Percentiles rank a stretch among this genome's conserved stretches.
Evolutionary conservation across 805 yeast species (phyloP).

Genomic region (Zygotorulaspora florentina): DNA sequence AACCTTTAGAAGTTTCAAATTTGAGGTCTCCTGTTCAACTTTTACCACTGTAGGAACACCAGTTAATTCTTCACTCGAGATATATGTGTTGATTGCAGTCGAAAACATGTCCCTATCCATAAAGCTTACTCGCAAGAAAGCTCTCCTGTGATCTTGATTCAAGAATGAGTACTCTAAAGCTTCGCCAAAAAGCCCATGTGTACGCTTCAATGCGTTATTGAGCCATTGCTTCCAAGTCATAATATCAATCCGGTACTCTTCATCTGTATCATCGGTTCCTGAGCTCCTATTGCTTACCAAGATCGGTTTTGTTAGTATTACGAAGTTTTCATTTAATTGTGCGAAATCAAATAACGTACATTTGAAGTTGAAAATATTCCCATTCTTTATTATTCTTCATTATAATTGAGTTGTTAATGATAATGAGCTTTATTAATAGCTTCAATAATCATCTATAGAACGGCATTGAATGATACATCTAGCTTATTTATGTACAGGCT

Average conservation of each 20-base stretch:
- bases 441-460: not conserved
- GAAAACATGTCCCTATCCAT: slow-evolving; percentile 30
- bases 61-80: slow-evolving; percentile 28
- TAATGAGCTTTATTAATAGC: not conserved
- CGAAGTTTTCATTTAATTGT: not conserved
- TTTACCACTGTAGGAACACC: slow-evolving; percentile 26
- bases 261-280: slow-evolving; percentile 19
- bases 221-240: slow-evolving; percentile 41
- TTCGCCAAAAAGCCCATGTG: slow-evolving; percentile 42
- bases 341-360: slow-evolving; percentile 21
- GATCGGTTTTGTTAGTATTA: slow-evolving; percentile 2
- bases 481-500: not conserved
- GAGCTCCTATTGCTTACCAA: slow-evolving; percentile 19
- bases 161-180: slow-evolving; percentile 36
- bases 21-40: slow-evolving; percentile 21
- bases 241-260: slow-evolving; percentile 27
- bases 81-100: slow-evolving; percentile 34
- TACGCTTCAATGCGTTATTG: slow-evolving; percentile 32
- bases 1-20: slow-evolving; percentile 25
- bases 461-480: not conserved
- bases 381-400: slow-evolving; percentile 18
- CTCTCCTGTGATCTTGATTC: slow-evolving; percentile 20
- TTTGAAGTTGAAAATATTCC: slow-evolving; percentile 22
- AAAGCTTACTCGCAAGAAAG: slow-evolving; percentile 28
- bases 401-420: not conserved